A percentile compares a stretch with the other conserved stretches of the same genome.
Evolutionary conservation across 192 early-diverging fungal genomes (phyloP).

Genomic region (Funneliformis mosseae): DNA sequence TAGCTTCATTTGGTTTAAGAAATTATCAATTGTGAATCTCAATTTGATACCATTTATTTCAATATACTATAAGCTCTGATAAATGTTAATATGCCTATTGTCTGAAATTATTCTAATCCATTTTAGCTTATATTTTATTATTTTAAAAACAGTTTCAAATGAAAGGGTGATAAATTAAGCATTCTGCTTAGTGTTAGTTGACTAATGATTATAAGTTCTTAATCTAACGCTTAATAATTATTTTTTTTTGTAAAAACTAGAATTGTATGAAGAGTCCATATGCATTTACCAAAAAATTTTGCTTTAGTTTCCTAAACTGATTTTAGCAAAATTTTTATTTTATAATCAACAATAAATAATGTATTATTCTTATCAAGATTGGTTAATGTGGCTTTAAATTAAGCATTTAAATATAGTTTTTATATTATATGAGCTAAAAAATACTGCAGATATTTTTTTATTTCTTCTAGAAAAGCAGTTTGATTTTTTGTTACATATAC

Average conservation of each 20-base stretch:
- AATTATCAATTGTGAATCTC: not conserved
- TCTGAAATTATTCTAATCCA: not conserved
- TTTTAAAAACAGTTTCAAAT: not conserved
- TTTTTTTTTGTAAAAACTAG: not conserved
- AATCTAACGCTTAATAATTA: not conserved
- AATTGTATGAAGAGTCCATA: not conserved
- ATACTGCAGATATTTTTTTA: not conserved
- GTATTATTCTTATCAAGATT: not conserved
- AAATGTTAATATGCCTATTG: not conserved
- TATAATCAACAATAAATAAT: not conserved
- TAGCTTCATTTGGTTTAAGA: not conserved
- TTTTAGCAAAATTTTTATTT: not conserved
- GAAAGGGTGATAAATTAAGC: not conserved
- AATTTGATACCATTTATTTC: not conserved
- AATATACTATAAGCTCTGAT: not conserved
- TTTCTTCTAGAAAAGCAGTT: not conserved
- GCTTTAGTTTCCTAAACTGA: not conserved
- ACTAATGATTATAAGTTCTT: not conserved
- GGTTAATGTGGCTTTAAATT: not conserved
- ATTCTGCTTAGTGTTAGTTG: not conserved
- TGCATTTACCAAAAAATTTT: not conserved
- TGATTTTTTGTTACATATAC: not conserved
- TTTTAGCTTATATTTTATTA: not conserved
- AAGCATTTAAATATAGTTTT: not conserved
- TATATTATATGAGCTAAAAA: not conserved